These are phyloP conservation scores for Didymosphaeria variabile DNA, from an alignment of 2,329 filamentous ascomycete species.

Conservation along the genomic window DNA sequence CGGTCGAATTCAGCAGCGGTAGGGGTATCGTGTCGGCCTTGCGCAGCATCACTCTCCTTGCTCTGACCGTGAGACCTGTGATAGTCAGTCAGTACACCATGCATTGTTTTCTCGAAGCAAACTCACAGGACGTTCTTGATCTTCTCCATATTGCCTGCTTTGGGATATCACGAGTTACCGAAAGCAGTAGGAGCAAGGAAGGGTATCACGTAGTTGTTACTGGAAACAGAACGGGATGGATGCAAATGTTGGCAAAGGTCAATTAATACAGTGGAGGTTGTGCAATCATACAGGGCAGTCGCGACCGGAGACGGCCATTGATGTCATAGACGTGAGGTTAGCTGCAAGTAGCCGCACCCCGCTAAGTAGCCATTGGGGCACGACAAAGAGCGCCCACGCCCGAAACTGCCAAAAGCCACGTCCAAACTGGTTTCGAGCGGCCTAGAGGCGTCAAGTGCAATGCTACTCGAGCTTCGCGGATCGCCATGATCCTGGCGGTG, in stretches of 20 bases:
- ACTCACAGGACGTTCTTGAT: constrained; percentile 56
- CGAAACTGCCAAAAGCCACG: background rate
- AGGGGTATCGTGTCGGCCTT: constrained; percentile 26
- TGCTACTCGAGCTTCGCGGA: constrained; percentile 1
- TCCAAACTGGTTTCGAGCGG: constrained; percentile 1
- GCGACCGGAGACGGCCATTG: constrained; percentile 11
- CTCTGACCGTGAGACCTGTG: constrained; percentile 38
- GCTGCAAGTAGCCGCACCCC: constrained; percentile 14
- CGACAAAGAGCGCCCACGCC: constrained; percentile 2
- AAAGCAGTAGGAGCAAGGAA: background rate
- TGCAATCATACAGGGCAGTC: background rate
- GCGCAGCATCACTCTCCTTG: constrained; percentile 43
- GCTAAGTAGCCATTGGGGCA: constrained; percentile 20
- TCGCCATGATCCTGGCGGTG: constrained; percentile 10
- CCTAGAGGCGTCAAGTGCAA: background rate
- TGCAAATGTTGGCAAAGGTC: constrained; percentile 3
- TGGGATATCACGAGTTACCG: background rate
- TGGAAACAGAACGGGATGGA: background rate
- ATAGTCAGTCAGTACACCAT: constrained; percentile 6
- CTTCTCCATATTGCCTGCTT: constrained; percentile 51
- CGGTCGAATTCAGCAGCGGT: constrained; percentile 24
- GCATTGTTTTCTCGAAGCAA: background rate
- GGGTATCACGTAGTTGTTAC: background rate
- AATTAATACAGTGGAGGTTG: constrained; percentile 2
- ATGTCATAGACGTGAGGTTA: constrained; percentile 22